A percentile compares a stretch with the other conserved stretches of the same genome.
Evolutionary conservation across 2,329 filamentous ascomycete genomes (phyloP).

Genomic region (Ceratocystis smalleyi): DNA sequence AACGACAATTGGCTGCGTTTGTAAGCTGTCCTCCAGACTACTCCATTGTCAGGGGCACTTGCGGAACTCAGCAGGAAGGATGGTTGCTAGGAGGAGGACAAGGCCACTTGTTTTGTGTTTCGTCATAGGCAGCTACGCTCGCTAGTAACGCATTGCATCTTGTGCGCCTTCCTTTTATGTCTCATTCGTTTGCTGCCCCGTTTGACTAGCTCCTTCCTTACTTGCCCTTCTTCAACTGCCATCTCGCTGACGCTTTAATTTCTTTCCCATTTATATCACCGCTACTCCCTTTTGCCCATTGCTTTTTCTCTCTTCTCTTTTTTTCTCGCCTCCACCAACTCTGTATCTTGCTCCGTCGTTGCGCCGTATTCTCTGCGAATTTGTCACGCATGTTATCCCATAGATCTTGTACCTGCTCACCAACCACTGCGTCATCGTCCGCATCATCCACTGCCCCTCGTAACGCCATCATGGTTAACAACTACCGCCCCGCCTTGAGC

Average conservation of each 20-base stretch:
- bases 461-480: slow-evolving; percentile 8
- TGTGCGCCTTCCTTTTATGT: neutral
- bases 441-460: neutral
- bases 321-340: neutral
- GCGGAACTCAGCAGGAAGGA: neutral
- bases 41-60: neutral
- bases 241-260: neutral
- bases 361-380: neutral
- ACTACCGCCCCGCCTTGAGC: neutral
- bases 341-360: neutral
- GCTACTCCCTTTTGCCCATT: neutral
- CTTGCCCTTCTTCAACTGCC: slow-evolving; percentile 2
- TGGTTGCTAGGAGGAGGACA: neutral
- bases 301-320: neutral
- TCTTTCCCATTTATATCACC: neutral
- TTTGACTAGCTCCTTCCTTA: neutral
- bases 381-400: neutral
- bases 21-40: neutral
- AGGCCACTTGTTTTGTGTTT: neutral
- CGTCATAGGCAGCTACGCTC: slow-evolving; percentile 3
- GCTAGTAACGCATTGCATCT: neutral
- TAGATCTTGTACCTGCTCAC: neutral
- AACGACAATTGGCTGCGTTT: neutral
- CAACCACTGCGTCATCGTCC: neutral
- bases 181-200: neutral